Percentiles rank a stretch among this genome's conserved stretches.
Conservation (phyloP, 176 grass and related monocot genomes). For the Phyllostachys edulis region DNA sequence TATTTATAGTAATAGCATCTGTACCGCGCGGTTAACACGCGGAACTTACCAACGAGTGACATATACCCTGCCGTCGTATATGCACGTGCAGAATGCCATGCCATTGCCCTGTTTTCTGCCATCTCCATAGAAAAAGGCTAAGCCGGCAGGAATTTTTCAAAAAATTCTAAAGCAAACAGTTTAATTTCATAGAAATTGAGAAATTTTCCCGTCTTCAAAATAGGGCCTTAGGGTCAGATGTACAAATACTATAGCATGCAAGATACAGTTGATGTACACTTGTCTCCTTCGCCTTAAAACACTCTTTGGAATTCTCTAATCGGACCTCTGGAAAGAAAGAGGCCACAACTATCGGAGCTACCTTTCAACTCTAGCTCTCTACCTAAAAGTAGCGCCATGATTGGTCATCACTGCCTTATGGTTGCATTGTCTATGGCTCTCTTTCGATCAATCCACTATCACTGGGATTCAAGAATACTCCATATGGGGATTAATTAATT, state of each 20-base stretch:
- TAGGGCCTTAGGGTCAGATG: too few relatives aligned
- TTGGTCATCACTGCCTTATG: neutral
- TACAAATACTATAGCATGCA: neutral
- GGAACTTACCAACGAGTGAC: too few relatives aligned
- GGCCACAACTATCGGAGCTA: neutral
- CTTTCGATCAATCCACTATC: neutral
- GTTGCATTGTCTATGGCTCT: neutral
- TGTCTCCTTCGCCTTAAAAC: neutral
- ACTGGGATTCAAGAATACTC: neutral
- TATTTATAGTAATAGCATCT: too few relatives aligned
- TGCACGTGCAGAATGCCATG: too few relatives aligned
- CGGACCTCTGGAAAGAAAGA: constrained; percentile 1
- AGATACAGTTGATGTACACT: neutral
- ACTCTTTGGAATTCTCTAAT: neutral
- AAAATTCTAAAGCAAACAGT: neutral
- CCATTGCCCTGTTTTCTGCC: neutral
- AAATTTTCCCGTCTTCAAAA: too few relatives aligned
- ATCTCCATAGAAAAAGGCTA: too few relatives aligned
- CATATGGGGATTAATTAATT: neutral
- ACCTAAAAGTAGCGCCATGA: neutral
- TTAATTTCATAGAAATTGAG: too few relatives aligned
- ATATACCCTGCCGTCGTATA: too few relatives aligned
- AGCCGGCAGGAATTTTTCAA: too few relatives aligned
- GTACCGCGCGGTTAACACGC: too few relatives aligned
- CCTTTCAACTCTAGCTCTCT: neutral